Conservation (phyloP, 805 yeast genomes). For the Ogataea trehaloabstinens region DNA sequence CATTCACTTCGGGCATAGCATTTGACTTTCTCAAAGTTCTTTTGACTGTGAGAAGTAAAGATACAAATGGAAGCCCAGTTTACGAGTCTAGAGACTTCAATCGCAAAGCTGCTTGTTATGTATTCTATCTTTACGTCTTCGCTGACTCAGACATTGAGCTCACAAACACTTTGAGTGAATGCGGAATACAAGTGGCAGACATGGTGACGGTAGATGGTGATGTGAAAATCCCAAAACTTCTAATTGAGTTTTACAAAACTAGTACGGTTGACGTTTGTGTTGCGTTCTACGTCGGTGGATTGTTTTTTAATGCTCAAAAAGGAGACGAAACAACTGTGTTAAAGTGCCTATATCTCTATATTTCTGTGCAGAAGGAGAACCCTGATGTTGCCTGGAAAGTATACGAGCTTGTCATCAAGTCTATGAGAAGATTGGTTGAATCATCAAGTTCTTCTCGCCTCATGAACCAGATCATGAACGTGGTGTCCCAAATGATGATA, state of each 20-base stretch:
- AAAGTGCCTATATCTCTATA: conserved; percentile 24
- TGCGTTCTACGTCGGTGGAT: conserved; percentile 12
- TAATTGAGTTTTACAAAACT: conserved; percentile 6
- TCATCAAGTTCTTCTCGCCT: conserved; percentile 22
- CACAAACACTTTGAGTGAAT: conserved; percentile 28
- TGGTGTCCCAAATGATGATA: conserved; percentile 27
- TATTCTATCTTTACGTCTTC: conserved; percentile 32
- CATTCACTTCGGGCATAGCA: conserved; percentile 53
- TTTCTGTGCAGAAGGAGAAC: conserved; percentile 8
- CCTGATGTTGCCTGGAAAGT: conserved; percentile 19
- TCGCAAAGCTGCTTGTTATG: conserved; percentile 30
- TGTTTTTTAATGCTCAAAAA: conserved; percentile 21
- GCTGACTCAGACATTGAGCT: conserved; percentile 38
- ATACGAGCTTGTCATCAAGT: conserved; percentile 14
- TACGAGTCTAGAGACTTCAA: conserved; percentile 12
- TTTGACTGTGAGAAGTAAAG: conserved; percentile 42
- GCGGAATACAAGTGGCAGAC: conserved; percentile 34
- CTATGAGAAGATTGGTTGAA: conserved; percentile 24
- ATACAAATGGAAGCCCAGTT: conserved; percentile 19
- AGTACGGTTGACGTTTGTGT: conserved; percentile 14
- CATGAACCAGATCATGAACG: conserved; percentile 22
- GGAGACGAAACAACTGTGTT: conserved; percentile 23
- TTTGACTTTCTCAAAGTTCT: conserved; percentile 42
- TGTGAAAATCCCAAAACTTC: conserved; percentile 37
- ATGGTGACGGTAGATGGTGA: conserved; percentile 31